Evolutionary conservation across 805 yeast genomes (phyloP), one percentile per base, ranked within the genome.

Genomic region (Lipomyces kockii): DNA sequence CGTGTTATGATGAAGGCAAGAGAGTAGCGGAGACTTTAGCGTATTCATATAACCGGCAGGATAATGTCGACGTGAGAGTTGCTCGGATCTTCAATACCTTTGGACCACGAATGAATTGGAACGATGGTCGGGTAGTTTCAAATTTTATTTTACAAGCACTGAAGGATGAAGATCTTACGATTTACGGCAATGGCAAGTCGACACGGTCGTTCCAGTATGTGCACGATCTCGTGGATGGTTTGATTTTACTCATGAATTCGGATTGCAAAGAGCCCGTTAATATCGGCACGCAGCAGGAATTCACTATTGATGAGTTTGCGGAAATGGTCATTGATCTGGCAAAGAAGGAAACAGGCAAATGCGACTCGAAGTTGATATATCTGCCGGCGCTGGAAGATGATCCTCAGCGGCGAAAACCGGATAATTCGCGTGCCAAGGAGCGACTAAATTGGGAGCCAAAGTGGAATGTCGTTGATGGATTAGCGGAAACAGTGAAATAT

Each of bases 1-100:
- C 76, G n/a, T 74, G 76, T 65, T 74, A 74, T 64, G 76, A 74
- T 56, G 76, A 74, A 60, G 76, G 76, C 25, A 74, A 74, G 64
- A 72, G 76, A 5, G 76, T 73, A 3, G 73, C 76, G 2, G 76
- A 74, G 66, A 72, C 76, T 1, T 60, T 74, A 62, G 73, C 76
- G 14, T 74, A 74, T 61, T 71, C 75, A 20, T 74, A 74, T 54
- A 59, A 61, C 52, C 64, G 72, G 22, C 76, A 74, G 54, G 76
- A 74, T 14, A 66, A 67, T 3, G 75, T 73, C 9, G 76, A 74
- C 32, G 71, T 74, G 14, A 69, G 76, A 5, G 75, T 74, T 17
- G 76, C 76, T 2, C 68, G 76, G 7, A 74, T 74, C 25, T 74
- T 74, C 66, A 74, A 74, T 61, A 74, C 76, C 17, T 74, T 72